Percentiles rank a stretch among this genome's conserved stretches.
These are phyloP conservation scores for Candida jianshihensis DNA, from an alignment of 805 yeast genomes.

Conservation along the genomic window DNA sequence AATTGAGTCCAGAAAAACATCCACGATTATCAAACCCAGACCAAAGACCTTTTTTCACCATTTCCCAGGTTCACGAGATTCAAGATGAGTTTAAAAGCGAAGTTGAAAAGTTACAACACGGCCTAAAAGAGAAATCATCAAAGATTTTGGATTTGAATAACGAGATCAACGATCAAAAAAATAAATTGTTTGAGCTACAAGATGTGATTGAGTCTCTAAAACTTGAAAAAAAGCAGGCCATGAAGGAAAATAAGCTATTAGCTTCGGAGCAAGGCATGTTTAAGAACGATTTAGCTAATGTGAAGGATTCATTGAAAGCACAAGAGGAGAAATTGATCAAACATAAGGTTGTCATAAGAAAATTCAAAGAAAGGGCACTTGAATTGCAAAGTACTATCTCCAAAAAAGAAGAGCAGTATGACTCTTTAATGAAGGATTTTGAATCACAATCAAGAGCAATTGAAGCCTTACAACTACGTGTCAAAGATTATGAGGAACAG, in stretches of 20 bases:
- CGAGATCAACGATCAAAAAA: conserved; percentile 9
- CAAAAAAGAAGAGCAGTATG: not conserved
- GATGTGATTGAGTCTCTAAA: conserved; percentile 13
- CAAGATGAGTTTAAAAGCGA: conserved; percentile 20
- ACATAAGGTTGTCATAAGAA: conserved; percentile 11
- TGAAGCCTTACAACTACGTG: not conserved
- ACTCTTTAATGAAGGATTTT: conserved; percentile 6
- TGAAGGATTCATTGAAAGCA: conserved; percentile 7
- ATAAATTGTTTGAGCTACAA: conserved; percentile 12
- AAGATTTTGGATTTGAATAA: conserved; percentile 12
- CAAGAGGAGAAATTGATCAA: conserved; percentile 12
- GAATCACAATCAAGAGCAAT: conserved; percentile 14
- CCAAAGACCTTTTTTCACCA: conserved; percentile 22
- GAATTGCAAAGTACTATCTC: conserved; percentile 5
- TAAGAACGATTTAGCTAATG: conserved; percentile 11
- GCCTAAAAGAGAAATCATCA: conserved; percentile 13
- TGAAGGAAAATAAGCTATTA: conserved; percentile 14
- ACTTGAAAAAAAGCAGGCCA: conserved; percentile 14
- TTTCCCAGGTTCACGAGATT: conserved; percentile 21
- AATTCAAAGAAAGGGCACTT: conserved; percentile 16
- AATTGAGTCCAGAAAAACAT: conserved; percentile 6
- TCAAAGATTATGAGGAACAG: conserved; percentile 8
- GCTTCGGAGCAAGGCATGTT: conserved; percentile 15
- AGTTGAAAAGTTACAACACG: conserved; percentile 15
- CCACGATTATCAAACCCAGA: conserved; percentile 11